Conservation (phyloP, 2,329 filamentous ascomycete species). For the Phaeosphaeria sp. region DNA sequence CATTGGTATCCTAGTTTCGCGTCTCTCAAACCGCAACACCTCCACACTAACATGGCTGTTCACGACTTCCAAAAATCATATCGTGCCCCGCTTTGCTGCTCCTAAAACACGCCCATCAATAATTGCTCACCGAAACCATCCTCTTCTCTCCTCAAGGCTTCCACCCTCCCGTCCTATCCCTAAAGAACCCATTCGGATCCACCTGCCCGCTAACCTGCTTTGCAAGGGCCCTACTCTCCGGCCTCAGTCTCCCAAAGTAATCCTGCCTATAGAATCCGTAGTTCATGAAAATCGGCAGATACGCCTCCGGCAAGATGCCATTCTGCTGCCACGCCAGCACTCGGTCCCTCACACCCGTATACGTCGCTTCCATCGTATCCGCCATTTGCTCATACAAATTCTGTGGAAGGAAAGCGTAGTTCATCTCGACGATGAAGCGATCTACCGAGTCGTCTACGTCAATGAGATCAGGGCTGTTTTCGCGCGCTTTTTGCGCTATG, state of each 20-base stretch:
- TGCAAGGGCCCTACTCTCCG: conserved; percentile 41
- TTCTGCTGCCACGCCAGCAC: conserved; percentile 47
- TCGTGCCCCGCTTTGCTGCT: neutral
- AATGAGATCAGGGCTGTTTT: conserved; percentile 43
- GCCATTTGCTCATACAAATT: conserved; percentile 50
- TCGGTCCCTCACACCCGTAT: conserved; percentile 46
- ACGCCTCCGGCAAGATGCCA: conserved; percentile 50
- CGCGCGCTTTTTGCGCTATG: conserved; percentile 31
- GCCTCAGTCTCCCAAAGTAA: conserved; percentile 52
- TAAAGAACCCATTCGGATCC: conserved; percentile 52
- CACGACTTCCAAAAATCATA: no score
- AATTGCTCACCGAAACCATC: neutral
- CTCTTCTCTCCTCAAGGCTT: conserved; percentile 31
- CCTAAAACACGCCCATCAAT: neutral
- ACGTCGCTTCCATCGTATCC: conserved; percentile 48
- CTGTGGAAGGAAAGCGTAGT: conserved; percentile 49
- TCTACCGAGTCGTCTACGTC: conserved; percentile 50
- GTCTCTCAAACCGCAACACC: no score
- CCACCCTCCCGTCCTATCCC: conserved; percentile 52
- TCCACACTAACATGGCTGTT: no score
- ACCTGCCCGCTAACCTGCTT: conserved; percentile 47
- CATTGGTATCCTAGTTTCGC: no score
- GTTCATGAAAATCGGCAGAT: conserved; percentile 58
- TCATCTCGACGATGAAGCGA: conserved; percentile 55
- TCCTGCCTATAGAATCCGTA: conserved; percentile 55